Conservation (phyloP, 306 rosid genomes). For the Adenanthera pavonina region DNA sequence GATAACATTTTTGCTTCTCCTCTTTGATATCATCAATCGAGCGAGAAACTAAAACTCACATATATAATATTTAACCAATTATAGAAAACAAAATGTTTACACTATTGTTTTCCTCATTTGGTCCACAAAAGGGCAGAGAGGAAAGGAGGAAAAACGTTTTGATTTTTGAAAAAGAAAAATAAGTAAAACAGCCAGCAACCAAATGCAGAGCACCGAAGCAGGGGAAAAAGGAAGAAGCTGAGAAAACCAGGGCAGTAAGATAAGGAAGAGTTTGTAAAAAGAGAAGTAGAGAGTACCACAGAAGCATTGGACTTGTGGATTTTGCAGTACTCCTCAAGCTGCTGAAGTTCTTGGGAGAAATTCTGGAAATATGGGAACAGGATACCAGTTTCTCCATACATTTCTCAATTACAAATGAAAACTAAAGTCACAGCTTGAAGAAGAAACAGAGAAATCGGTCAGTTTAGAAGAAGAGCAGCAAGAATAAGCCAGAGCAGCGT, state of each 20-base stretch:
- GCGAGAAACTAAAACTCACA: neutral
- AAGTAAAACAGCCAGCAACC: slow-evolving; percentile 34
- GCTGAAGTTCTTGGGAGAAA: slow-evolving; percentile 77
- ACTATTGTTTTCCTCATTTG: slow-evolving; percentile 35
- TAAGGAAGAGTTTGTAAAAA: neutral
- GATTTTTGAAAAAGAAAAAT: neutral
- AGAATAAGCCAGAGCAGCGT: neutral
- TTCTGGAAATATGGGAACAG: slow-evolving; percentile 71
- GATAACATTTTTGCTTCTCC: slow-evolving; percentile 23
- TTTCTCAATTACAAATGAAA: slow-evolving; percentile 51
- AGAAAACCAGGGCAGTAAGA: neutral
- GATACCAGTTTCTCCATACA: slow-evolving; percentile 83
- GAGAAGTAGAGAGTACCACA: slow-evolving; percentile 50
- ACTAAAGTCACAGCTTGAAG: slow-evolving; percentile 17
- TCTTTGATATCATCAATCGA: slow-evolving; percentile 34
- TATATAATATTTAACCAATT: neutral
- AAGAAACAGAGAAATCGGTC: slow-evolving; percentile 23
- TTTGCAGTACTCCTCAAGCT: slow-evolving; percentile 78
- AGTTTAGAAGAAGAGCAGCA: slow-evolving; percentile 34
- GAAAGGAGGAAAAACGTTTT: neutral
- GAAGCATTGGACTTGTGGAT: slow-evolving; percentile 66
- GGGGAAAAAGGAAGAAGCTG: slow-evolving; percentile 19
- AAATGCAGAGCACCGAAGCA: slow-evolving; percentile 47
- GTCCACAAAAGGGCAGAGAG: slow-evolving; percentile 33
- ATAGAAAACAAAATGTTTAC: slow-evolving; percentile 15